A percentile compares a stretch with the other conserved stretches of the same genome.
Conservation (phyloP, 345 rosid genomes). For the Dimocarpus longan region DNA sequence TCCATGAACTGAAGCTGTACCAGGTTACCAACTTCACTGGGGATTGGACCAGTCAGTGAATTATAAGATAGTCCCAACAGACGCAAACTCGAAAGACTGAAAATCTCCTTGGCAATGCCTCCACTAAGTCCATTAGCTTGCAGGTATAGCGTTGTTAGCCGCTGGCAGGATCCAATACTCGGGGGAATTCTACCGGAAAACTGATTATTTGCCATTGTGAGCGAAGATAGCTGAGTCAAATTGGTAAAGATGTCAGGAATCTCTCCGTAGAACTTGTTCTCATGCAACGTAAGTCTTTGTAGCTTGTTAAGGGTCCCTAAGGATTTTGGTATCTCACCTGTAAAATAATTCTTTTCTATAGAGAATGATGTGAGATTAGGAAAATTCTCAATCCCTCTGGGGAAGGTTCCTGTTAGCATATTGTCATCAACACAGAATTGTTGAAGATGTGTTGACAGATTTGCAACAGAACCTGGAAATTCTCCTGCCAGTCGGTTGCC, state of each 20-base stretch:
- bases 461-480: slow-evolving; percentile 17
- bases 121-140: slow-evolving; percentile 12
- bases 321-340: slow-evolving; percentile 21
- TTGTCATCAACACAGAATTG: slow-evolving; percentile 19
- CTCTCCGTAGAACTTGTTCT: slow-evolving; percentile 6
- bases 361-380: slow-evolving; percentile 15
- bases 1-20: slow-evolving; percentile 15
- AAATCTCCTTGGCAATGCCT: slow-evolving; percentile 21
- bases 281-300: neutral
- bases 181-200: slow-evolving; percentile 22
- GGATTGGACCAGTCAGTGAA: neutral
- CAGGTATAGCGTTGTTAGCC: neutral
- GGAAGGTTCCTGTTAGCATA: slow-evolving; percentile 11
- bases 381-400: slow-evolving; percentile 10
- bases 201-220: slow-evolving; percentile 8
- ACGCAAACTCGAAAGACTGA: neutral
- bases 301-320: slow-evolving; percentile 10
- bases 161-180: slow-evolving; percentile 16
- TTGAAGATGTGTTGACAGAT: slow-evolving; percentile 18
- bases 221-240: neutral
- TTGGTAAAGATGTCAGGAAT: slow-evolving; percentile 21
- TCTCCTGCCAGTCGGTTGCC: slow-evolving; percentile 18
- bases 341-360: neutral
- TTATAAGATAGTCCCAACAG: neutral
- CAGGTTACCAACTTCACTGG: slow-evolving; percentile 10